phyloP scores from a whole-genome alignment of 495 filamentous ascomycete genomes.

The Penicillium pancosmium region DNA sequence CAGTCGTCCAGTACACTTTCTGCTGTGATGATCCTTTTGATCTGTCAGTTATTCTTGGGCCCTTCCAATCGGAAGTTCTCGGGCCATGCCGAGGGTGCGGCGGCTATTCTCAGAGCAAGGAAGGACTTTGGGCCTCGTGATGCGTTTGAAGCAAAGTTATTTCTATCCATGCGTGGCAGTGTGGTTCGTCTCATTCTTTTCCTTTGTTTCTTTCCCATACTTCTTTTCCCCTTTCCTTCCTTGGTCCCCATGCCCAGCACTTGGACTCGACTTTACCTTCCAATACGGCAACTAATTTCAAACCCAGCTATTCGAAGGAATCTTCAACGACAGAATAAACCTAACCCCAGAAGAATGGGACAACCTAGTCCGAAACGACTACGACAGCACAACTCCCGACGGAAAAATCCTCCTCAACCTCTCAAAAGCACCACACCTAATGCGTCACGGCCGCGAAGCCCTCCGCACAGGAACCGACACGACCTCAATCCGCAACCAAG shows the following conservation, averaged over 20 bases:
- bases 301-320: conserved; percentile 42
- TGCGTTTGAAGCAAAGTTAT: conserved; percentile 41
- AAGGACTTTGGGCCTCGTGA: conserved; percentile 33
- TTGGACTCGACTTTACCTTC: no score
- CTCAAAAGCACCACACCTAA: conserved; percentile 30
- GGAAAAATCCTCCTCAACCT: conserved; percentile 35
- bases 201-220: neutral
- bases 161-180: conserved; percentile 41
- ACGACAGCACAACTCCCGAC: conserved; percentile 29
- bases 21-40: conserved; percentile 46
- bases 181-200: conserved; percentile 35
- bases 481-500: conserved; percentile 22
- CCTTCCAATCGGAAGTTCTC: conserved; percentile 12
- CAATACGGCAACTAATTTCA: no score
- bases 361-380: conserved; percentile 32
- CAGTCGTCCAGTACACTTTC: conserved; percentile 43
- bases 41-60: conserved; percentile 40
- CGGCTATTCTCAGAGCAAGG: conserved; percentile 42
- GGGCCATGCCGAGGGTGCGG: conserved; percentile 47
- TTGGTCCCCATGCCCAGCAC: neutral
- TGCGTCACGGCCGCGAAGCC: conserved; percentile 24
- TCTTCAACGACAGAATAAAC: conserved; percentile 42
- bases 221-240: neutral
- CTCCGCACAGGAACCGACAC: conserved; percentile 14
- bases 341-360: conserved; percentile 41